phyloP scores from a whole-genome alignment of 352 stramenopile genomes.

The Globisporangium cystogenes region DNA sequence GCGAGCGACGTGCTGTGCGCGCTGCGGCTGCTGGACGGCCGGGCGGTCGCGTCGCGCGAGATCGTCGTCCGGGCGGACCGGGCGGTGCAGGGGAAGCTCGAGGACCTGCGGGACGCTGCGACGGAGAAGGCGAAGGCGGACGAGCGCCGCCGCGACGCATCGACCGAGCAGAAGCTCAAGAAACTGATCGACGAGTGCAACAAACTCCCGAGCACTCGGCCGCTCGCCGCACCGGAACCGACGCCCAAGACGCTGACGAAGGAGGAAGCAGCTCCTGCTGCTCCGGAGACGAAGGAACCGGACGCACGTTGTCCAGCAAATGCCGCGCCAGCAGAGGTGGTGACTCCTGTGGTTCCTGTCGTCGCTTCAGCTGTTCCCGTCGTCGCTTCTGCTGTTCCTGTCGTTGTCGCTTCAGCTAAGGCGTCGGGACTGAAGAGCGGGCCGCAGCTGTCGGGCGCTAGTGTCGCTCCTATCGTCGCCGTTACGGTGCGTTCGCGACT shows the following conservation, averaged over 20 bases:
- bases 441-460: too few relatives aligned
- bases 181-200: slow-evolving; percentile 26
- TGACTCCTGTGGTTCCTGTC: neutral
- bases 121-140: slow-evolving; percentile 14
- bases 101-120: slow-evolving; percentile 12
- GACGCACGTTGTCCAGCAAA: too few relatives aligned
- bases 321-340: neutral
- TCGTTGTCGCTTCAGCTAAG: too few relatives aligned
- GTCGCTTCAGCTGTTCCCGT: too few relatives aligned
- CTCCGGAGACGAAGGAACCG: neutral
- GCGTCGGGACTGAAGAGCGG: too few relatives aligned
- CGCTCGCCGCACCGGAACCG: neutral
- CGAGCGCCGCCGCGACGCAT: slow-evolving; percentile 19
- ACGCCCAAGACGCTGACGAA: neutral
- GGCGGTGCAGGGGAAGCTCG: slow-evolving; percentile 28
- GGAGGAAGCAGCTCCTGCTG: neutral
- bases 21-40: slow-evolving; percentile 35
- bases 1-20: slow-evolving; percentile 35
- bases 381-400: too few relatives aligned
- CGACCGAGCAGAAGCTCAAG: slow-evolving; percentile 19
- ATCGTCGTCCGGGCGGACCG: slow-evolving; percentile 38
- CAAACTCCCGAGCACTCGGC: slow-evolving; percentile 3
- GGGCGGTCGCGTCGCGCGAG: slow-evolving; percentile 34
- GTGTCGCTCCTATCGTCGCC: too few relatives aligned
- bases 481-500: too few relatives aligned